These are phyloP conservation scores for Austroboletus eburneus DNA, from an alignment of 768 basidiomycete species.

Conservation along the genomic window DNA sequence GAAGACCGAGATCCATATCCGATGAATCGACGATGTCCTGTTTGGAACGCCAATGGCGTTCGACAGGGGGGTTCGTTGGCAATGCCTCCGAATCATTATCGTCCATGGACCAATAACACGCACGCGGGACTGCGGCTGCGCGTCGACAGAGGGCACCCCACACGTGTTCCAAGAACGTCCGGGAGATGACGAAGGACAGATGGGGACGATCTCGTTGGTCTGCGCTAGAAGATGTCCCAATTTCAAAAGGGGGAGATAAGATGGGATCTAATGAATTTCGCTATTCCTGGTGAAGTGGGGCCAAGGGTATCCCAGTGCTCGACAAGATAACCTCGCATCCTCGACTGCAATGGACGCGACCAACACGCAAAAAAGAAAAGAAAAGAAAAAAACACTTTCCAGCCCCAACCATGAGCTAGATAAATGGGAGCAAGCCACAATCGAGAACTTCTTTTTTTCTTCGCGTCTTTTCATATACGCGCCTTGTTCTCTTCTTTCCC, in stretches of 20 bases:
- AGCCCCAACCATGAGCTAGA: no score
- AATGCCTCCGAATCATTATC: neutral
- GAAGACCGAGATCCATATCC: constrained; percentile 16
- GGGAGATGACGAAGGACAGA: constrained; percentile 4
- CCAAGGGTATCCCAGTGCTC: constrained; percentile 15
- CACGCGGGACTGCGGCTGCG: constrained; percentile 5
- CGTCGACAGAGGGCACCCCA: constrained; percentile 6
- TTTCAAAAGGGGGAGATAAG: constrained; percentile 21
- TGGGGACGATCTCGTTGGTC: constrained; percentile 10
- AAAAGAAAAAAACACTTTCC: no score
- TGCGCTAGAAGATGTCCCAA: constrained; percentile 12
- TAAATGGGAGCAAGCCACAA: constrained; percentile 4
- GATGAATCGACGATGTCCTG: no score
- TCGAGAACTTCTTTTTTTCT: constrained; percentile 9
- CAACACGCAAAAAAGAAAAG: no score
- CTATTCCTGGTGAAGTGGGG: no score
- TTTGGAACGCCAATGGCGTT: neutral
- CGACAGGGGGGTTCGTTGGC: neutral
- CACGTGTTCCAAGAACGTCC: constrained; percentile 18
- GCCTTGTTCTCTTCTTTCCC: neutral
- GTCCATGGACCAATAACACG: no score
- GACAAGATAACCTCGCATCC: no score
- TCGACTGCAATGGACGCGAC: no score
- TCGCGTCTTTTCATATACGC: constrained; percentile 6
- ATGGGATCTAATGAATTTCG: constrained; percentile 16